Percentiles rank a stretch among this genome's conserved stretches.
These are phyloP conservation scores for Spathaspora passalidarum DNA, from an alignment of 805 yeast species.

Conservation along the genomic window DNA sequence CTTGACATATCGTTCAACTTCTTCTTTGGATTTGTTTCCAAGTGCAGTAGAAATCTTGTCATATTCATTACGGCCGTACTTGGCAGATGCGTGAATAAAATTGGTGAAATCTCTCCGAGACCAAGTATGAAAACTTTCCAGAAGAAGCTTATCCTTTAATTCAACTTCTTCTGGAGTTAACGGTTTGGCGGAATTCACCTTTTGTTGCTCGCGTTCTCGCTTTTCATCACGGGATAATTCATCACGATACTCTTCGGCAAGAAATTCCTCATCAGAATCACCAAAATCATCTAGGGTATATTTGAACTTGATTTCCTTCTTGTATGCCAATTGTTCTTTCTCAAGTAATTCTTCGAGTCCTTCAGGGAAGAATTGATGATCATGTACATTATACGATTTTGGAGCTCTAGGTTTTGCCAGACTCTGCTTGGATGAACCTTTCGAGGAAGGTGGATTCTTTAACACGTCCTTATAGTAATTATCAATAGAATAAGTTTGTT, in stretches of 20 bases:
- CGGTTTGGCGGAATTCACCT: constrained; percentile 53
- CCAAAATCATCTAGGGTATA: constrained; percentile 61
- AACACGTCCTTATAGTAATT: constrained; percentile 73
- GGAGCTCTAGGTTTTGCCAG: constrained; percentile 46
- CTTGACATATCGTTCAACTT: constrained; percentile 55
- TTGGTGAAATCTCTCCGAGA: constrained; percentile 71
- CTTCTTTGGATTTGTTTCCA: constrained; percentile 55
- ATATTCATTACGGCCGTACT: constrained; percentile 55
- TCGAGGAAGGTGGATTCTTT: constrained; percentile 25
- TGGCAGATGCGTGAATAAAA: constrained; percentile 67
- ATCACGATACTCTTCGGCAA: constrained; percentile 46
- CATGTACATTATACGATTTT: constrained; percentile 60
- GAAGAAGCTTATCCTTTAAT: constrained; percentile 50
- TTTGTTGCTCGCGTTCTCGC: constrained; percentile 48
- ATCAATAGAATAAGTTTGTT: constrained; percentile 74
- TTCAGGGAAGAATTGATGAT: constrained; percentile 69
- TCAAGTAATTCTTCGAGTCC: constrained; percentile 52
- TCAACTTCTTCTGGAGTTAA: constrained; percentile 61
- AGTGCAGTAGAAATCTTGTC: constrained; percentile 51
- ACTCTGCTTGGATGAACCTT: constrained; percentile 9
- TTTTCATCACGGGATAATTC: constrained; percentile 34
- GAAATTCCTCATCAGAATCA: constrained; percentile 48
- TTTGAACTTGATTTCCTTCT: constrained; percentile 55
- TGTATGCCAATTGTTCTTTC: constrained; percentile 63
- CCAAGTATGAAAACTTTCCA: constrained; percentile 65